Base-by-base conservation (phyloP, 345 rosid genomes). In the Citrus inodora region DNA sequence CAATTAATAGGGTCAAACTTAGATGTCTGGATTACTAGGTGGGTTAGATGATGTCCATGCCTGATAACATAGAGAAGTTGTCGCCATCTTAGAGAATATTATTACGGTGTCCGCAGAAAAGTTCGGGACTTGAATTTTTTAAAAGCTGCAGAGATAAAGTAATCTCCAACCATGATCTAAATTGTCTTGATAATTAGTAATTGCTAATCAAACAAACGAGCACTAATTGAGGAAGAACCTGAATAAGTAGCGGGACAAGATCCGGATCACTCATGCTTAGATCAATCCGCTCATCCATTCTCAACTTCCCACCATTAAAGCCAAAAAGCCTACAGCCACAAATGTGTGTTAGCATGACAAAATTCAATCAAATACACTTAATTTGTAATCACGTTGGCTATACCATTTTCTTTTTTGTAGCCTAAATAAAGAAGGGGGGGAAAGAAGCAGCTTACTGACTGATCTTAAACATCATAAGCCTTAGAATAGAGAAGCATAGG, bases 181-280 rank as follows among this genome's bases (percentile, higher is more conserved):
- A 40, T 73, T 58, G 21, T 73, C 25, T 53, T 64, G 30, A 46
- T 27, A 33, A 51, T 62, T 33, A 73, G 68, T 63, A 55, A 73
- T 62, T 22, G 61, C 28, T 60, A 59, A 63, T 22, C 69, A 76
- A 75, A 67, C 32, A 25, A 14, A 62, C 25, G 77, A 42, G 37
- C 7, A 25, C 32, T 21, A 76, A 38, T 17, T 16, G 68, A 61
- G 53, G 30, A 80, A 78, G 67, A 78, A 94, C 99, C 99, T 96
- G 99, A 83, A 96, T 67, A 76, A 96, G 63, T 81, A 96, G 97
- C 70, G 99, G 98, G 64, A 94, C 97, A 63, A 96, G 86, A 84
- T 96, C 99, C 82, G 82, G 92, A 91, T 96, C 99, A 78, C 99
- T 94, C 99, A 96, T 96, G 88, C 99, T 89, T 70, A 96, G 97